Percentiles rank a stretch among this genome's conserved stretches.
Conservation (phyloP, 2,329 filamentous ascomycete genomes). For the Aureobasidium musti region DNA sequence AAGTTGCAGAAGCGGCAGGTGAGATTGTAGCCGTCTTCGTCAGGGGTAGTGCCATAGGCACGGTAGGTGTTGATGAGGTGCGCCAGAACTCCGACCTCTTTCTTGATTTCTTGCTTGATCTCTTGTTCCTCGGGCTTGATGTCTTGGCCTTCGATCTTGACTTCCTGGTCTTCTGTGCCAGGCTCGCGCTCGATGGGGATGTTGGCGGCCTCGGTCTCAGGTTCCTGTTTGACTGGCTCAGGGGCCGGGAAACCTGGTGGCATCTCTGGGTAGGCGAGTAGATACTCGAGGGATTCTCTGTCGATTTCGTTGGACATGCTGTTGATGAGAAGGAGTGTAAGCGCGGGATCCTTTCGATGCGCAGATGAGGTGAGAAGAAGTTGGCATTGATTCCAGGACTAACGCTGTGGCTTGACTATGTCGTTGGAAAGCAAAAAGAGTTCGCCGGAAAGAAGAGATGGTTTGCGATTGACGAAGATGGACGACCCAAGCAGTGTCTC, state of each 20-base stretch:
- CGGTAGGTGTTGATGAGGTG: background rate
- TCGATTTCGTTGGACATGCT: background rate
- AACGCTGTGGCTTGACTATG: background rate
- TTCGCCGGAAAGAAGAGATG: background rate
- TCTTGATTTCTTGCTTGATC: background rate
- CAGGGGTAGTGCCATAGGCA: background rate
- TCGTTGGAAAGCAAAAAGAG: background rate
- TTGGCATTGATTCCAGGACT: background rate
- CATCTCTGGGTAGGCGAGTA: background rate
- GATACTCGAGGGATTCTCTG: background rate
- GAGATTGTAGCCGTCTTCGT: background rate
- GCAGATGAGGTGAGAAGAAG: background rate
- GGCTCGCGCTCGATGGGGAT: background rate
- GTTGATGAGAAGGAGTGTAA: background rate
- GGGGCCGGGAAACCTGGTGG: background rate
- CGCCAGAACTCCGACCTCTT: background rate
- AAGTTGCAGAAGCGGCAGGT: background rate
- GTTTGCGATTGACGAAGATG: background rate
- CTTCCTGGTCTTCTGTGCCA: background rate
- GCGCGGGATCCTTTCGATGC: background rate
- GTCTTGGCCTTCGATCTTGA: background rate
- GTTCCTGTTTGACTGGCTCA: background rate
- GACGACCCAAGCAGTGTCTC: too few species aligned
- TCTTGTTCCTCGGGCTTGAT: background rate
- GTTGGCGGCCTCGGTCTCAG: background rate